These are phyloP conservation scores for Pichia exigua DNA, from an alignment of 805 yeast genomes.

Conservation along the genomic window DNA sequence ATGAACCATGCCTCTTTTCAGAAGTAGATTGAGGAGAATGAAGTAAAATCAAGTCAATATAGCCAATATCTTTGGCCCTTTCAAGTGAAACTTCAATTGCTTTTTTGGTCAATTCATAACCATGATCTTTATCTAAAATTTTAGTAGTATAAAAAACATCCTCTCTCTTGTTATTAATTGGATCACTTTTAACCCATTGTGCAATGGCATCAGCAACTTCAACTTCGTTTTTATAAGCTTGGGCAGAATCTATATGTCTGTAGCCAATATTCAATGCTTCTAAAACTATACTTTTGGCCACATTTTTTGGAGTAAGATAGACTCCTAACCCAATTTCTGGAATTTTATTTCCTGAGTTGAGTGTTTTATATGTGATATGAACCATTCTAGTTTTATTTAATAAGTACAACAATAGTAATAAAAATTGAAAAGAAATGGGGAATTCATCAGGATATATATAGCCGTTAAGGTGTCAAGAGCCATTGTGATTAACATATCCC, in stretches of 20 bases:
- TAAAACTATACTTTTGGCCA: slow-evolving; percentile 38
- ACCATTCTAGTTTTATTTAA: not conserved
- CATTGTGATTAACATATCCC: too few species aligned
- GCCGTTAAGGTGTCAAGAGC: too few species aligned
- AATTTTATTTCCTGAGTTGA: slow-evolving; percentile 38
- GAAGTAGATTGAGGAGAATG: slow-evolving; percentile 39
- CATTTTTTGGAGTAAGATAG: slow-evolving; percentile 33
- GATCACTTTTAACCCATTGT: slow-evolving; percentile 28
- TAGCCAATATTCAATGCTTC: slow-evolving; percentile 59
- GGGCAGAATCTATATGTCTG: slow-evolving; percentile 69
- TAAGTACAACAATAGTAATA: too few species aligned
- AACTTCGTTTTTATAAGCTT: slow-evolving; percentile 50
- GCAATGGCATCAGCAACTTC: slow-evolving; percentile 54
- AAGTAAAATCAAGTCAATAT: slow-evolving; percentile 45
- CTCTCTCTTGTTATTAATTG: slow-evolving; percentile 18
- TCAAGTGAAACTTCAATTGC: slow-evolving; percentile 37
- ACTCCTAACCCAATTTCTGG: slow-evolving; percentile 56
- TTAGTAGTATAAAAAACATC: slow-evolving; percentile 36
- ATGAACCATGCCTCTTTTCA: slow-evolving; percentile 37
- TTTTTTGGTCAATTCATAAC: slow-evolving; percentile 31
- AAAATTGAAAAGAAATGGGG: too few species aligned
- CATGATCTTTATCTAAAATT: slow-evolving; percentile 21
- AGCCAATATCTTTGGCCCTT: slow-evolving; percentile 34
- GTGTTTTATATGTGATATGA: slow-evolving; percentile 24
- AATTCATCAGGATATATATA: too few species aligned